Evolutionary conservation across 495 filamentous ascomycete species (phyloP).

Genomic region (Sordaria brevicollis): DNA sequence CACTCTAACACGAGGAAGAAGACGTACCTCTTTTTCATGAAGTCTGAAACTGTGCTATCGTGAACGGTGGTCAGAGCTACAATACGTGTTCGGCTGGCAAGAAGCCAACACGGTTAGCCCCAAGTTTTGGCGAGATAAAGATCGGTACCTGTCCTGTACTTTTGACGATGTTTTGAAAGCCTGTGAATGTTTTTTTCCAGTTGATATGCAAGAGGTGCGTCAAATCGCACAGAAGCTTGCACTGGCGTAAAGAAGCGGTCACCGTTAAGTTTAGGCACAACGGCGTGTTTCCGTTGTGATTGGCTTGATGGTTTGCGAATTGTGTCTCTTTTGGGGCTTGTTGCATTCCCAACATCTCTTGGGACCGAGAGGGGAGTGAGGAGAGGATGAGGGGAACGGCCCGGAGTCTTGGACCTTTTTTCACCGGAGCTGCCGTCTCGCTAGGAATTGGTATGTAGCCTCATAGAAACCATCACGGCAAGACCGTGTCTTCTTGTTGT

Average conservation of each 20-base stretch:
- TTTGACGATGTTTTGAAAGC: neutral
- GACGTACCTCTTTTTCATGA: neutral
- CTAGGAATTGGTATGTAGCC: neutral
- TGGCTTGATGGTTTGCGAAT: neutral
- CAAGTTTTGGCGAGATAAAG: neutral
- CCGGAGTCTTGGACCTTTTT: neutral
- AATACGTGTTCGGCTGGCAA: neutral
- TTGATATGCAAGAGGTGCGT: neutral
- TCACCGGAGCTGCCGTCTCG: neutral
- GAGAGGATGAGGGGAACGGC: neutral
- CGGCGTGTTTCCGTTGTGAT: constrained; percentile 11
- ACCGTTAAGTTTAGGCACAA: constrained; percentile 23
- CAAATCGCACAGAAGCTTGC: neutral
- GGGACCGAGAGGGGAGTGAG: neutral
- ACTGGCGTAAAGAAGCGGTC: constrained; percentile 9
- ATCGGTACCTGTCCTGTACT: neutral
- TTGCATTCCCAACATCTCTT: neutral
- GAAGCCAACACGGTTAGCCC: neutral
- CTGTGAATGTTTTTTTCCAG: neutral
- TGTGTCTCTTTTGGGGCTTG: neutral
- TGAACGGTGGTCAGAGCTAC: neutral
- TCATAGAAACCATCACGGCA: neutral
- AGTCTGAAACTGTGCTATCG: neutral
- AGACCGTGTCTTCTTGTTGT: neutral
- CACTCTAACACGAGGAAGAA: neutral